Evolutionary conservation across 176 grass and related monocot species (phyloP).

Genomic region (Stipa capillata): DNA sequence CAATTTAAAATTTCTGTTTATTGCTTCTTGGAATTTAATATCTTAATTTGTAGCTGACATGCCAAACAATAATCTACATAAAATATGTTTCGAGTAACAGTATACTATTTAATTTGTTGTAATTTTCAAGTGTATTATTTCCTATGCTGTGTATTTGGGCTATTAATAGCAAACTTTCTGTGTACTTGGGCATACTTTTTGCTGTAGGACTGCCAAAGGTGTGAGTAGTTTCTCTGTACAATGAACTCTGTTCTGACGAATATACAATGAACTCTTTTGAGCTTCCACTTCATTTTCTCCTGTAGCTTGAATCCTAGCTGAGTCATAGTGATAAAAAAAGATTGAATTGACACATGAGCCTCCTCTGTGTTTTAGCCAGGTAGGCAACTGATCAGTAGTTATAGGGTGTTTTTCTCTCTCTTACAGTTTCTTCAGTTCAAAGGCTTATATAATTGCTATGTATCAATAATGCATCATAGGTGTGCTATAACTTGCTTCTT

Average conservation of each 20-base stretch:
- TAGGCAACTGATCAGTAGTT: background rate
- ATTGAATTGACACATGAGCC: background rate
- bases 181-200: background rate
- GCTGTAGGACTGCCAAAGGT: background rate
- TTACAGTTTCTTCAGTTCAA: background rate
- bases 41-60: background rate
- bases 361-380: background rate
- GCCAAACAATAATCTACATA: background rate
- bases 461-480: background rate
- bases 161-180: background rate
- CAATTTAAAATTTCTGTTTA: background rate
- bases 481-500: constrained; percentile 30
- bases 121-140: background rate
- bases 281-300: background rate
- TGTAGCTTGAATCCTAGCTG: background rate
- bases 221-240: background rate
- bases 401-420: background rate
- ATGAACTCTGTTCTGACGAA: background rate
- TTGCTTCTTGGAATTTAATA: background rate
- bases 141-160: background rate
- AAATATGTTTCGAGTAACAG: background rate
- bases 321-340: background rate
- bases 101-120: background rate
- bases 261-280: background rate
- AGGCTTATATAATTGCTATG: constrained; percentile 9